Conservation (phyloP, 768 basidiomycete genomes). For the Suillus occidentalis region DNA sequence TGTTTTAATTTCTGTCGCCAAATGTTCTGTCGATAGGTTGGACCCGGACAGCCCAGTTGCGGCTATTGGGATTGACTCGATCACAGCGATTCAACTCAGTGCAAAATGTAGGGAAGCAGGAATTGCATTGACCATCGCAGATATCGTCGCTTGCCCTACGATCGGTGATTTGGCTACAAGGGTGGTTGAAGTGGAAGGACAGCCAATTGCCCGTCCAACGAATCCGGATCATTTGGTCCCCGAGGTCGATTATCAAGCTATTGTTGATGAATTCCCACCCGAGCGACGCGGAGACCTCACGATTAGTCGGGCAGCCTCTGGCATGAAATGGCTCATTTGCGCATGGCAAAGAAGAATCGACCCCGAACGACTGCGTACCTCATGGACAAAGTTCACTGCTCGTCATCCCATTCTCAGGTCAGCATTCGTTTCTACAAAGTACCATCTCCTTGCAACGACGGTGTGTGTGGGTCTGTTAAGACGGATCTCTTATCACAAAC, state of each 20-base stretch:
- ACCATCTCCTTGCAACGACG: no score
- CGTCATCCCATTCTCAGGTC: conserved; percentile 43
- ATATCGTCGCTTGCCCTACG: conserved; percentile 42
- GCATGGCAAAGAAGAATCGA: conserved; percentile 45
- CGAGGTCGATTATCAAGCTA: conserved; percentile 14
- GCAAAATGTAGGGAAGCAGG: conserved; percentile 41
- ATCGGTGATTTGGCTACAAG: conserved; percentile 29
- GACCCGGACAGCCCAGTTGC: conserved; percentile 35
- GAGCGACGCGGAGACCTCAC: conserved; percentile 14
- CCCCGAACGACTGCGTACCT: conserved; percentile 24
- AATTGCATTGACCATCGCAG: conserved; percentile 33
- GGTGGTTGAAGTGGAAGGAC: not conserved
- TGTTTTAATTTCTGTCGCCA: conserved; percentile 18
- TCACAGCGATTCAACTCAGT: conserved; percentile 46
- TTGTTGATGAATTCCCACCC: conserved; percentile 18
- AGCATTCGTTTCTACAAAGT: conserved; percentile 34
- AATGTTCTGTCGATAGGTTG: conserved; percentile 33
- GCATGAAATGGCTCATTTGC: conserved; percentile 39
- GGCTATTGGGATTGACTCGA: conserved; percentile 50
- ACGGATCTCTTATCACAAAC: no score
- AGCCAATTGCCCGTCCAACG: not conserved
- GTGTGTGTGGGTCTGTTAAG: no score
- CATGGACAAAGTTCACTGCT: conserved; percentile 39
- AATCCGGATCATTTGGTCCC: conserved; percentile 8
- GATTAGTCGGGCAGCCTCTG: conserved; percentile 25